These are phyloP conservation scores for Trichosanthes cucumerina DNA, from an alignment of 306 rosid species.

Conservation along the genomic window DNA sequence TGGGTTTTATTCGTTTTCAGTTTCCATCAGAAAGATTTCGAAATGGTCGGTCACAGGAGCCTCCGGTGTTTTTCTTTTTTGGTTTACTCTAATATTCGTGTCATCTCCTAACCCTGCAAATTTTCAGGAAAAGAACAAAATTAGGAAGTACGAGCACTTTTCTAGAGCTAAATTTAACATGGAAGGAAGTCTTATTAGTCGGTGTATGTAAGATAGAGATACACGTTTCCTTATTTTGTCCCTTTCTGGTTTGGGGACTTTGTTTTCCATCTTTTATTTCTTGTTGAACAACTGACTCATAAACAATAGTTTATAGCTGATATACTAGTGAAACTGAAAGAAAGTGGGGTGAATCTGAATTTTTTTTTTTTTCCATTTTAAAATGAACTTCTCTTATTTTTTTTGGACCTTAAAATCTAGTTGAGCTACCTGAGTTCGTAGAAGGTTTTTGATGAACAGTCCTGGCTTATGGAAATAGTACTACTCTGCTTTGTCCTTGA, in stretches of 20 bases:
- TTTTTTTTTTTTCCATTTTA: neutral
- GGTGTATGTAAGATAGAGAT: neutral
- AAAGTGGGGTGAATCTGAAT: neutral
- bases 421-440: neutral
- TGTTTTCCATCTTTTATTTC: neutral
- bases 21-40: neutral
- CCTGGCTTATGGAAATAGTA: neutral
- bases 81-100: neutral
- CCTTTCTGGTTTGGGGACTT: neutral
- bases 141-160: neutral
- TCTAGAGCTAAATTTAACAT: neutral
- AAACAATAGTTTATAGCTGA: neutral
- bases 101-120: neutral
- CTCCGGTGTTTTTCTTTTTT: neutral
- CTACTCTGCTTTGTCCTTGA: neutral
- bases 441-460: neutral
- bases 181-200: neutral
- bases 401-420: neutral
- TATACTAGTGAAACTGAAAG: neutral
- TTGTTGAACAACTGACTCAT: neutral
- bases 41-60: neutral
- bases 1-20: neutral
- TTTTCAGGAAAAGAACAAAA: neutral
- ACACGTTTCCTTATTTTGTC: constrained; percentile 8
- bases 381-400: neutral